Base-by-base conservation (phyloP, 2,329 filamentous ascomycete genomes). In the Ophioceras dolichostomum region DNA sequence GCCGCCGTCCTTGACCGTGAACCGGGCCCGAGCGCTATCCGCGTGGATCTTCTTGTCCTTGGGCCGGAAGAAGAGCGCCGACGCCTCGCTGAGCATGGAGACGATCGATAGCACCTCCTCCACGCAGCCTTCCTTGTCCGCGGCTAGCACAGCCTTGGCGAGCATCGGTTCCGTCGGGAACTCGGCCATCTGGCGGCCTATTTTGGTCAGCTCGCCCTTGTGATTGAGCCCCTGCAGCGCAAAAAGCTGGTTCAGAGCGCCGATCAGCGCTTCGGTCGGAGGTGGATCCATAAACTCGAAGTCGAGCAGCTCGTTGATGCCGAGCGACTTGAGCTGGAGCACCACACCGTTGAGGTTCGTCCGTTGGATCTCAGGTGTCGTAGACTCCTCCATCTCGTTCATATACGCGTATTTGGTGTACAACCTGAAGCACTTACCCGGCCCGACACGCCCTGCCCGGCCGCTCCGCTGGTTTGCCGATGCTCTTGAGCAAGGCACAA, bases 41-140 rank as follows among this genome's bases (percentile, higher is more conserved):
- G 91, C 91, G 51, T 95, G 85, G 20, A 95, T 81, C 57, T 94
- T 94, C 67, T 96, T 95, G 61, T 98, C 88, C 55, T 95, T 94
- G 16, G 91, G 88, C 0, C 87, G 73, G 69, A 93, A 94, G 66
- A 95, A 98, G 5, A 98, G 71, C 0, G 87, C 80, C 4, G 81
- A 86, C 2, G 84, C 77, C 60, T 96, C 91, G 42, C 83, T 78
- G 1, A 96, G 72, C 84, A 96, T 94, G 30, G 88, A 78, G n/a
- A 96, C 85, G 34, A 96, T 85, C 0, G 83, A 87, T 13, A 98
- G 65, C 1, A 96, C 77, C 59, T 98, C 91, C 41, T 94, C 85
- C 0, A 94, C 85, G 49, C 89, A 95, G n/a, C 83, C 83, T 47
- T 89, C 83, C 48, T 86, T 83, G 57, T 91, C 84, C 0, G 89